Base-by-base conservation (phyloP, 2,329 filamentous ascomycete species). In the Colletotrichum orbiculare region DNA sequence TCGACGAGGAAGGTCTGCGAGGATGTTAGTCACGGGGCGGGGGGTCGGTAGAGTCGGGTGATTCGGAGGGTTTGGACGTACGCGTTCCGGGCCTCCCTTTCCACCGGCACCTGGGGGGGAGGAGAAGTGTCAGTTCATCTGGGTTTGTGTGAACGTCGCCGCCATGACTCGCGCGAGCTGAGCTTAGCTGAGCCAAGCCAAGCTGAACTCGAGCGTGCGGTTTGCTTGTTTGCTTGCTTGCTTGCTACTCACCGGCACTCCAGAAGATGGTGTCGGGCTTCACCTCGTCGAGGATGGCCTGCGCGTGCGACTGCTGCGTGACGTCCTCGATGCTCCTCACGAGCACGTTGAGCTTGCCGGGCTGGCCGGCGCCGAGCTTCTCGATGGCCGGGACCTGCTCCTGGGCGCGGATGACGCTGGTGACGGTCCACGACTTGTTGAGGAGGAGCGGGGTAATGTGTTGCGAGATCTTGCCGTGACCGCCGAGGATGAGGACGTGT, bases 391-490 rank as follows among this genome's bases (percentile, higher is more conserved):
- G 73, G 47, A 85, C 83, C 69, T 96, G 92, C 0, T 88, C 87
- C n/a, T 87, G 80, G 68, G 88, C 86, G 71, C 93, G 91, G 75
- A 96, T 90, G 66, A 96, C 81, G 74, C 89, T 92, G 65, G 91
- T 94, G 58, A 96, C 90, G 69, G 87, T 87, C 90, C 92, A 95
- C 39, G 87, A 87, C 69, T 89, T 87, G 54, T 88, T 83, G 46
- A 96, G 87, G 8, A 96, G 87, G 64, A 94, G 84, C 2, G 91
- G 91, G 8, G 92, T 96, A 43, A 96, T 84, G 47, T 90, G 79
- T 64, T 92, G 87, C 69, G 92, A 87, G 65, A 96, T 78, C 75
- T 94, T 93, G 79, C 93, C 93, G 80, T 94, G 92, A 72, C 92
- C 93, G 72, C 92, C 92, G 68, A 96, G 86, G 69, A 96, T 78